Conservation (phyloP, 2,329 filamentous ascomycete species). For the Sclerotinia subarctica region DNA sequence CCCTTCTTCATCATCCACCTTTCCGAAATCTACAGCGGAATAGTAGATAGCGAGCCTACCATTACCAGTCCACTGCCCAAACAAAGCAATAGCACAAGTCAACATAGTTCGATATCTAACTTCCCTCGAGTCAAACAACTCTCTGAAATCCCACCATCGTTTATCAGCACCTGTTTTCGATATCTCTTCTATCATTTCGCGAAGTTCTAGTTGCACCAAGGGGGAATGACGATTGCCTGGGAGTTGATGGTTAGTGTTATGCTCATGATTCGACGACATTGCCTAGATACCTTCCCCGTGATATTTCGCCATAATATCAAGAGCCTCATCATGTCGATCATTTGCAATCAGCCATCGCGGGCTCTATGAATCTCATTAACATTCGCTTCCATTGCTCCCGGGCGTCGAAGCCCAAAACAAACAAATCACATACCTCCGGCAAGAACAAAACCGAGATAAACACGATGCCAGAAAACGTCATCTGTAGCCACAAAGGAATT, state of each 20-base stretch:
- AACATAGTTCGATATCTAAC: conserved; percentile 35
- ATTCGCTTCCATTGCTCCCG: accelerated
- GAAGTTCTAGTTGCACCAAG: conserved; percentile 35
- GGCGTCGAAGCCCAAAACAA: accelerated
- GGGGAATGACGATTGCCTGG: conserved; percentile 18
- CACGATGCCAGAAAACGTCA: conserved; percentile 32
- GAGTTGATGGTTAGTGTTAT: not conserved
- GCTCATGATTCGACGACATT: conserved; percentile 11
- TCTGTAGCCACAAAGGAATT: conserved; percentile 40
- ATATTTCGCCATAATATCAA: conserved; percentile 54
- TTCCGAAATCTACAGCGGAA: accelerated
- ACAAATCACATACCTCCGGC: conserved; percentile 45
- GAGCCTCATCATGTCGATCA: conserved; percentile 54
- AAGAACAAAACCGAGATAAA: conserved; percentile 46
- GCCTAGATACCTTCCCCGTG: conserved; percentile 47
- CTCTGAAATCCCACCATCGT: conserved; percentile 38
- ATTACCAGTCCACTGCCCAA: conserved; percentile 41
- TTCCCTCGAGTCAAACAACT: conserved; percentile 32
- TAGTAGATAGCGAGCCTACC: conserved; percentile 14
- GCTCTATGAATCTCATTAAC: not conserved
- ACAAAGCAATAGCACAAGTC: conserved; percentile 37
- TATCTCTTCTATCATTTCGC: conserved; percentile 35
- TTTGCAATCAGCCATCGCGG: conserved; percentile 57
- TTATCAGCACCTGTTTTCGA: conserved; percentile 35
- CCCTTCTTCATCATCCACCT: accelerated